Percentiles rank a stretch among this genome's conserved stretches.
Evolutionary conservation across 1,284 basidiomycete species (phyloP).

Genomic region (Anthracocystis panici-leucophaei): DNA sequence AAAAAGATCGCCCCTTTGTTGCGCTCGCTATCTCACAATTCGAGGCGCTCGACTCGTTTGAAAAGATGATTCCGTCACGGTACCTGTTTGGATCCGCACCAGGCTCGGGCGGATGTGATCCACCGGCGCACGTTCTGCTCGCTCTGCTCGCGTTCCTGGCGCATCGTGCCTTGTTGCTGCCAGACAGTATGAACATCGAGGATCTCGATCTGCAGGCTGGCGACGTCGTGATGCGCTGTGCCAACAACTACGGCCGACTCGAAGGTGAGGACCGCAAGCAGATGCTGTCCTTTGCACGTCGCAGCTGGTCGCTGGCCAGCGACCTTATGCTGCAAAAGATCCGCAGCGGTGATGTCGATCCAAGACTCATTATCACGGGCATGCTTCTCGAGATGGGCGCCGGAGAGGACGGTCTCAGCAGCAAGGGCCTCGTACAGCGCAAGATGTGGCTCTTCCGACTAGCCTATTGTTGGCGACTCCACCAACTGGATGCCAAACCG

Average conservation of each 20-base stretch:
- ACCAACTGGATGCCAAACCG: slow-evolving; percentile 48
- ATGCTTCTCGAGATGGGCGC: slow-evolving; percentile 55
- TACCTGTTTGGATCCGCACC: slow-evolving; percentile 52
- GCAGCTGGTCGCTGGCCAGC: slow-evolving; percentile 55
- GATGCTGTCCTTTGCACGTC: slow-evolving; percentile 56
- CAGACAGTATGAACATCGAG: slow-evolving; percentile 50
- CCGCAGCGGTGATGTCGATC: slow-evolving; percentile 53
- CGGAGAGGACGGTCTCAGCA: slow-evolving; percentile 55
- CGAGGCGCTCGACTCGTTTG: slow-evolving; percentile 54
- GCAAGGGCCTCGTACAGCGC: slow-evolving; percentile 41
- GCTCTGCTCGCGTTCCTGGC: slow-evolving; percentile 57
- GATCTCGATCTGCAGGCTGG: slow-evolving; percentile 56
- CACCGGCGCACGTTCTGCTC: slow-evolving; percentile 52
- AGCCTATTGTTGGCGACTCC: slow-evolving; percentile 52
- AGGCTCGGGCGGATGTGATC: slow-evolving; percentile 26
- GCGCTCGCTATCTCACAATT: slow-evolving; percentile 59
- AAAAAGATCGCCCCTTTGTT: slow-evolving; percentile 55
- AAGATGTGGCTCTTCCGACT: slow-evolving; percentile 57
- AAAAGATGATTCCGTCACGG: slow-evolving; percentile 57
- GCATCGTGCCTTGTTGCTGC: slow-evolving; percentile 55
- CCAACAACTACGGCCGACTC: slow-evolving; percentile 48
- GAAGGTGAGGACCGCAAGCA: slow-evolving; percentile 50
- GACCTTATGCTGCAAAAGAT: slow-evolving; percentile 56
- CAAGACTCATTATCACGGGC: slow-evolving; percentile 49
- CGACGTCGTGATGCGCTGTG: slow-evolving; percentile 45